phyloP scores from a whole-genome alignment of 2,329 filamentous ascomycete genomes.

The Sarocladium oryzae region DNA sequence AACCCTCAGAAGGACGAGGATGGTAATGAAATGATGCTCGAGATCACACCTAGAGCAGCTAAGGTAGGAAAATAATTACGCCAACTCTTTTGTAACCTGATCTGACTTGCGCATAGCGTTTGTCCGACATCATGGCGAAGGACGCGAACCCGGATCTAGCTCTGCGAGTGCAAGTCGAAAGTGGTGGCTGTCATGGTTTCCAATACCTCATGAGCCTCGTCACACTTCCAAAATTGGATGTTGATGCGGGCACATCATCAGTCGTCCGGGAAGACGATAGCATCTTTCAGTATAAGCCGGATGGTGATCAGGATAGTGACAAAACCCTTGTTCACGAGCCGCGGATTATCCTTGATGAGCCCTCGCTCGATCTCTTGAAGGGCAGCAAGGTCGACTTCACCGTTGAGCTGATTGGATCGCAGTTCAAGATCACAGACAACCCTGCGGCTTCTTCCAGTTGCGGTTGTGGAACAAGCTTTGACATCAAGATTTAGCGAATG shows the following conservation, averaged over 20 bases:
- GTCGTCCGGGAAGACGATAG: conserved; percentile 69
- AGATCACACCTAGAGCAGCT: conserved; percentile 77
- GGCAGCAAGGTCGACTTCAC: conserved; percentile 96
- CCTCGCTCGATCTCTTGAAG: conserved; percentile 80
- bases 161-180: conserved; percentile 86
- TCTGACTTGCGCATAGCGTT: conserved; percentile 41
- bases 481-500: conserved; percentile 61
- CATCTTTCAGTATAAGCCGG: conserved; percentile 64
- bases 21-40: conserved; percentile 75
- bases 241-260: conserved; percentile 25
- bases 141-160: conserved; percentile 72
- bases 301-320: conserved; percentile 32
- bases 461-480: conserved; percentile 95
- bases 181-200: conserved; percentile 94
- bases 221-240: conserved; percentile 41
- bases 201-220: conserved; percentile 93
- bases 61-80: conserved; percentile 45
- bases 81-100: not conserved
- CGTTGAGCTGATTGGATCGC: conserved; percentile 79
- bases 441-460: conserved; percentile 88
- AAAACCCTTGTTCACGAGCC: conserved; percentile 30
- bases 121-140: conserved; percentile 68
- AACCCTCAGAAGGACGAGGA: conserved; percentile 79
- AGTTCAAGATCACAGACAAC: conserved; percentile 96
- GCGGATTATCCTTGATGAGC: conserved; percentile 84